Percentiles rank a stretch among this genome's conserved stretches.
phyloP scores from a whole-genome alignment of 2,329 filamentous ascomycete genomes.

The Didymella glomerata region DNA sequence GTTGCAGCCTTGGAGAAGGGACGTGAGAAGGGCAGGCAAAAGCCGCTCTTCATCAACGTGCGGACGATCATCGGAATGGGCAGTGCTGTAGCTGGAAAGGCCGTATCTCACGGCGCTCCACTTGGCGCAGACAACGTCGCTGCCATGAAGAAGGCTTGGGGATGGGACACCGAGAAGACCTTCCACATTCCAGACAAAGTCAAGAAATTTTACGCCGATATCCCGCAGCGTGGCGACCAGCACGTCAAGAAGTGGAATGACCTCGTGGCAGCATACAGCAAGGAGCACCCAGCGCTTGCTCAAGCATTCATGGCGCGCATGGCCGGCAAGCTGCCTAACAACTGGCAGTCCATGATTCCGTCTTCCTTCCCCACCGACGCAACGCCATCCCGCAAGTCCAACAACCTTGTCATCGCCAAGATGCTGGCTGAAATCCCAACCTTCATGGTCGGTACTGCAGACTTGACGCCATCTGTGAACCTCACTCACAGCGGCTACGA shows the following conservation, averaged over 20 bases:
- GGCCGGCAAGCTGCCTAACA: conserved; percentile 57
- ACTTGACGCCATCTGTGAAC: conserved; percentile 61
- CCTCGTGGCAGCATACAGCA: conserved; percentile 54
- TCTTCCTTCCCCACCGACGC: conserved; percentile 57
- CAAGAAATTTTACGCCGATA: conserved; percentile 61
- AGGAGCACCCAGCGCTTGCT: conserved; percentile 58
- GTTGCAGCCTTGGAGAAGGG: conserved; percentile 57
- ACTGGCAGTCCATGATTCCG: conserved; percentile 62
- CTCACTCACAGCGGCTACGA: conserved; percentile 61
- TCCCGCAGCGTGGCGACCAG: conserved; percentile 57
- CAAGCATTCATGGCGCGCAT: conserved; percentile 60
- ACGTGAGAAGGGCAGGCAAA: conserved; percentile 54
- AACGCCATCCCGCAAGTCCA: conserved; percentile 62
- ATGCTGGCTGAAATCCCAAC: conserved; percentile 81
- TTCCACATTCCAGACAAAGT: conserved; percentile 57
- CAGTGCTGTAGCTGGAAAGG: conserved; percentile 55
- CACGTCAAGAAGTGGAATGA: conserved; percentile 60
- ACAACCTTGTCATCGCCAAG: conserved; percentile 60
- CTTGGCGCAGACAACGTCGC: conserved; percentile 63
- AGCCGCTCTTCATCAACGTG: conserved; percentile 65
- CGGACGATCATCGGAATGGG: conserved; percentile 63
- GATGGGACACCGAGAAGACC: conserved; percentile 58
- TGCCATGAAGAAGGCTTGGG: conserved; percentile 59
- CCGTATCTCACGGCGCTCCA: conserved; percentile 65
- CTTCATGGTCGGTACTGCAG: conserved; percentile 79